These are phyloP conservation scores for Melanomma pulvis-pyrius DNA, from an alignment of 495 filamentous ascomycete species.

Conservation along the genomic window DNA sequence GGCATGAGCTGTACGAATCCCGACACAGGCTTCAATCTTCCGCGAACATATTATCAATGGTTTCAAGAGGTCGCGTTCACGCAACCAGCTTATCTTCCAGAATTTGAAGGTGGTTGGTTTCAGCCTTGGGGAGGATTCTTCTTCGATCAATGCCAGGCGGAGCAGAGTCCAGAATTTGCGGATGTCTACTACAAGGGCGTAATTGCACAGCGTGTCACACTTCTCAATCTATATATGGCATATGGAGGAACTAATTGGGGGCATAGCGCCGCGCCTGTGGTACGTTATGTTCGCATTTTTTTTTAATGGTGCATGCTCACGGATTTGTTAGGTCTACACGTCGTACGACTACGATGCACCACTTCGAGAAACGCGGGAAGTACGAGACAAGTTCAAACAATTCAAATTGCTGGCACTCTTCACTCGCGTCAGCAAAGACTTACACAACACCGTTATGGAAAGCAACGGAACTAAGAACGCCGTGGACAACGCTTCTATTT, in stretches of 20 bases:
- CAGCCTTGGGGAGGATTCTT: conserved; percentile 57
- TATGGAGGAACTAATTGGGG: conserved; percentile 63
- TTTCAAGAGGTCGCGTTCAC: conserved; percentile 59
- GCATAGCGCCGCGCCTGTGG: conserved; percentile 42
- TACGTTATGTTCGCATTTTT: neutral
- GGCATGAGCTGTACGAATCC: conserved; percentile 57
- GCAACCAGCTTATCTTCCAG: conserved; percentile 55
- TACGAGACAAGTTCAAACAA: conserved; percentile 61
- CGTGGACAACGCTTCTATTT: conserved; percentile 50
- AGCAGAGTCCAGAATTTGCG: conserved; percentile 55
- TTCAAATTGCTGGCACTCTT: conserved; percentile 62
- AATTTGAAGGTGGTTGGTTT: conserved; percentile 60
- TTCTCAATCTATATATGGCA: conserved; percentile 59
- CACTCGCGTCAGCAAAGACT: conserved; percentile 55
- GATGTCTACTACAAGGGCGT: conserved; percentile 63
- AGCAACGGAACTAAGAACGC: conserved; percentile 63
- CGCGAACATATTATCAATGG: conserved; percentile 60
- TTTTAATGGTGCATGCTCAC: neutral
- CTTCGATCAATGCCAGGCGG: conserved; percentile 52
- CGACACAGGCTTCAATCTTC: conserved; percentile 53
- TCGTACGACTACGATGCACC: conserved; percentile 63
- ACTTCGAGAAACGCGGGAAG: conserved; percentile 58
- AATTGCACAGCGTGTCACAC: conserved; percentile 53
- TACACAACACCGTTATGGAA: conserved; percentile 58
- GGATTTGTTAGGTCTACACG: conserved; percentile 29